Base-by-base conservation (phyloP, 371 early-diverging fungal species). In the Mucor indicus region DNA sequence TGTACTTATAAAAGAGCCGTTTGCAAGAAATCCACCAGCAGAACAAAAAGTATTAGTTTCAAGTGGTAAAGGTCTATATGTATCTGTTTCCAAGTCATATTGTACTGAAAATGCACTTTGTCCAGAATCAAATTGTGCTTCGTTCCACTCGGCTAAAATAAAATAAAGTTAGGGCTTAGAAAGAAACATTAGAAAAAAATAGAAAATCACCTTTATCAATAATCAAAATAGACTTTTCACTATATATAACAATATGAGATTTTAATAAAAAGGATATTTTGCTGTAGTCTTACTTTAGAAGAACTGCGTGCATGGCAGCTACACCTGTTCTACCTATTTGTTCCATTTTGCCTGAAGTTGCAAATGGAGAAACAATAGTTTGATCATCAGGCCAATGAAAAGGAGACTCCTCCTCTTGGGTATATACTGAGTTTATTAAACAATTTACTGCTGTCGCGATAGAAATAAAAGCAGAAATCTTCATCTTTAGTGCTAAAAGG, bases 31-130 rank as follows among this genome's bases (percentile, higher is more conserved):
- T 23, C 79, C 78, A 20, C 84, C 84, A 4, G 75, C 80, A 5
- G 82, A 81, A 41, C 84, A 83, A 46, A 83, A 83, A 10, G 81
- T 83, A 44, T 83, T 83, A 33, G 84, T 81, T 22, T 72, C 58
- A 12, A 81, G 50, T 19, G 66, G 52, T 6, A 83, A 43, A 22
- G 68, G 50, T 30, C 79, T 62, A 47, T 69, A 78, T 12, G 49
- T 43, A 44, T 79, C 62, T 4, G 67, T 75, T 8, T 60, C 62
- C 3, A 83, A 31, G 50, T 83, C 75, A 50, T 80, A 83, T 48
- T 76, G 72, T n/a, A 66, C 69, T 16, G 79, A 72, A 55, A 64
- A 80, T 3, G 84, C 79, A 12, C 67, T 76, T 49, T 70, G 61
- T 0, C 75, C 75, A 12, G 75, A 68, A 46, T 75, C 75, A 17